Evolutionary conservation across 2,329 filamentous ascomycete genomes (phyloP).

Genomic region (Diaporthe australafricana): DNA sequence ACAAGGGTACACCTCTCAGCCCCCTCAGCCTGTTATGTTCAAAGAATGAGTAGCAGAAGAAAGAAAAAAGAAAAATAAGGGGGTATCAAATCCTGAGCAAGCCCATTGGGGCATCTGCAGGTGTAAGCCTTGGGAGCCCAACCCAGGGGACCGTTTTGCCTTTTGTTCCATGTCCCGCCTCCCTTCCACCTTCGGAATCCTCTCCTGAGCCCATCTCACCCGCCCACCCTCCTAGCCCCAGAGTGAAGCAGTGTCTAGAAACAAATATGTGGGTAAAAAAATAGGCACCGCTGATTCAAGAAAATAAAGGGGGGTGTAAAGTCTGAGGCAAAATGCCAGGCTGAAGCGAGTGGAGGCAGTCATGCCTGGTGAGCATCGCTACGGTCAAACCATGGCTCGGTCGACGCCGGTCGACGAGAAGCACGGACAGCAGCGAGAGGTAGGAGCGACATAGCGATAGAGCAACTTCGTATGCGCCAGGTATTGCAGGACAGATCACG

Average conservation of each 20-base stretch:
- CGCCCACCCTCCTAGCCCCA: not conserved
- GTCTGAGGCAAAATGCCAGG: not conserved
- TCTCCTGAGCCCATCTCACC: not conserved
- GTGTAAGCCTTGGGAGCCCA: slow-evolving; percentile 5
- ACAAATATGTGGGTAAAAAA: not conserved
- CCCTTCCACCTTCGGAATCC: not conserved
- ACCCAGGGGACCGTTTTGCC: not conserved
- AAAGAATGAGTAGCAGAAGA: slow-evolving; percentile 10
- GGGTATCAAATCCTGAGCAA: slow-evolving; percentile 38
- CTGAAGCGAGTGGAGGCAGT: not conserved
- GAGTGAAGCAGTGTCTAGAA: not conserved
- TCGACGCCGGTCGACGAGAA: not conserved
- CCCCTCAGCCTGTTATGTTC: slow-evolving; percentile 22
- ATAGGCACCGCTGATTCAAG: not conserved
- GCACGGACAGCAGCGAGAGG: not conserved
- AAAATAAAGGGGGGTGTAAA: not conserved
- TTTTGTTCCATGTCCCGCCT: not conserved
- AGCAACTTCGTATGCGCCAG: not conserved
- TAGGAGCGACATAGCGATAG: not conserved
- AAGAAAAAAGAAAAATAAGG: slow-evolving; percentile 8
- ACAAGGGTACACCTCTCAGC: slow-evolving; percentile 26
- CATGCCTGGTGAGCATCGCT: not conserved
- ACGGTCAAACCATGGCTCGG: not conserved
- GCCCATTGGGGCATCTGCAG: slow-evolving; percentile 10
- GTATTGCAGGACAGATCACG: not conserved